A percentile compares a stretch with the other conserved stretches of the same genome.
Evolutionary conservation across 352 stramenopile genomes (phyloP).

Genomic region (Phytophthora fragariaefolia): DNA sequence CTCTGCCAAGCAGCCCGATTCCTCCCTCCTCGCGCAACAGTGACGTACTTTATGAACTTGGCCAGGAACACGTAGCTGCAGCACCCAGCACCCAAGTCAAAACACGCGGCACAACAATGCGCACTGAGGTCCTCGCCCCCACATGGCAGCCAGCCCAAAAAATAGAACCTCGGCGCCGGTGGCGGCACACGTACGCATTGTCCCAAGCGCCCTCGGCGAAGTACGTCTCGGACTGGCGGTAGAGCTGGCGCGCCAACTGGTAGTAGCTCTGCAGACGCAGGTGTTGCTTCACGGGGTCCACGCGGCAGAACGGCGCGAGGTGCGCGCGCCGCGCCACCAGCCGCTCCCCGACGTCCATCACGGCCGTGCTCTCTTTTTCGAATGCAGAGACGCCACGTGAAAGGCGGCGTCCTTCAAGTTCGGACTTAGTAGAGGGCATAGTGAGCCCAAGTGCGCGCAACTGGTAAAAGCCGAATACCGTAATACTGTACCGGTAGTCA

Average conservation of each 20-base stretch:
- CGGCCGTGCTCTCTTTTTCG: conserved; percentile 38
- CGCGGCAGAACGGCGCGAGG: conserved; percentile 62
- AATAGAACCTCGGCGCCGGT: conserved; percentile 39
- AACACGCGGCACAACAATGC: conserved; percentile 1
- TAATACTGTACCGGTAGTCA: neutral
- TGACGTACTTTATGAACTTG: conserved; percentile 81
- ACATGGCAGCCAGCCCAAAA: conserved; percentile 19
- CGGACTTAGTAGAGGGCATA: conserved; percentile 34
- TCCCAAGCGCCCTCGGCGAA: conserved; percentile 65
- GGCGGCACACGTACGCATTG: conserved; percentile 61
- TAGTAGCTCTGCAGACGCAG: conserved; percentile 72
- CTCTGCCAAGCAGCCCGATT: conserved; percentile 4
- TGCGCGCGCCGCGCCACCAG: conserved; percentile 61
- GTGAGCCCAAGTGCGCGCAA: conserved; percentile 10
- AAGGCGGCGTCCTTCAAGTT: conserved; percentile 31
- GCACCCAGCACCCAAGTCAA: neutral
- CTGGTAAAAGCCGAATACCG: neutral
- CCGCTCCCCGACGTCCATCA: conserved; percentile 58
- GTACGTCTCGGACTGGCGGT: conserved; percentile 78
- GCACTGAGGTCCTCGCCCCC: neutral
- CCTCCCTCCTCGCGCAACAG: neutral
- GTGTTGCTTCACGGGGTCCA: conserved; percentile 74
- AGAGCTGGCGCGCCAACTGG: conserved; percentile 76
- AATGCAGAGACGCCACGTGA: conserved; percentile 25
- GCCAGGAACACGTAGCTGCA: conserved; percentile 84